Percentiles rank a stretch among this genome's conserved stretches.
Evolutionary conservation across 495 filamentous ascomycete genomes (phyloP).

Genomic region (Podospora pseudocomata): DNA sequence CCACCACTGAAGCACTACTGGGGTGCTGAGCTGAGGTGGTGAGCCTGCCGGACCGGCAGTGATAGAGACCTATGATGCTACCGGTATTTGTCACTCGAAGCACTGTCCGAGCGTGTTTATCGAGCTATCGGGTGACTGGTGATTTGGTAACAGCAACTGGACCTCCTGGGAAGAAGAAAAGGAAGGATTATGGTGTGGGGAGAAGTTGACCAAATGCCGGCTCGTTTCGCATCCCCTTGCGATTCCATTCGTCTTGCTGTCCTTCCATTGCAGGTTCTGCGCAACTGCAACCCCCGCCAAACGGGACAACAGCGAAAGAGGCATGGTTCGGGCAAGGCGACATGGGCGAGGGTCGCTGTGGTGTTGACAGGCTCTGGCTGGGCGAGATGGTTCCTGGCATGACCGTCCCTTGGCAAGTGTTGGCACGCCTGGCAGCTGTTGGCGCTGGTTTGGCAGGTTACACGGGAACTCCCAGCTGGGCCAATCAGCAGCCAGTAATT

Average conservation of each 20-base stretch:
- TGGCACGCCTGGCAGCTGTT: not conserved
- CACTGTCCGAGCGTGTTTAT: constrained; percentile 4
- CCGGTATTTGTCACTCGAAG: not conserved
- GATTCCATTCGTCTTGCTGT: not conserved
- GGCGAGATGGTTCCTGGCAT: not conserved
- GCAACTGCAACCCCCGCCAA: not conserved
- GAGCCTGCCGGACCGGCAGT: too few relatives aligned
- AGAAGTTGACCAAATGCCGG: not conserved
- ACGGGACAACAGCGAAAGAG: not conserved
- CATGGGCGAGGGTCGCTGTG: not conserved
- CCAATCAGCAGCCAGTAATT: not conserved
- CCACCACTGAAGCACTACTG: not conserved
- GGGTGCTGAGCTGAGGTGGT: too few relatives aligned
- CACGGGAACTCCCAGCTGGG: not conserved
- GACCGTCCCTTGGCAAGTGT: constrained; percentile 1
- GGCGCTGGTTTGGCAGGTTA: constrained; percentile 5
- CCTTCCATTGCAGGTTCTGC: not conserved
- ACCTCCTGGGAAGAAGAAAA: not conserved
- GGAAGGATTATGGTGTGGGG: not conserved
- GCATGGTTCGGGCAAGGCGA: not conserved
- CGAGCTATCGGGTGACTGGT: not conserved
- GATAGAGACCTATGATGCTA: too few relatives aligned
- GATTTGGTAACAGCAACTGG: not conserved
- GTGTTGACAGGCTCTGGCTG: constrained; percentile 1
- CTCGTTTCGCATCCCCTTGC: not conserved